Base-by-base conservation (phyloP, 176 grass and related monocot species). In the Eragrostis nindensis region DNA sequence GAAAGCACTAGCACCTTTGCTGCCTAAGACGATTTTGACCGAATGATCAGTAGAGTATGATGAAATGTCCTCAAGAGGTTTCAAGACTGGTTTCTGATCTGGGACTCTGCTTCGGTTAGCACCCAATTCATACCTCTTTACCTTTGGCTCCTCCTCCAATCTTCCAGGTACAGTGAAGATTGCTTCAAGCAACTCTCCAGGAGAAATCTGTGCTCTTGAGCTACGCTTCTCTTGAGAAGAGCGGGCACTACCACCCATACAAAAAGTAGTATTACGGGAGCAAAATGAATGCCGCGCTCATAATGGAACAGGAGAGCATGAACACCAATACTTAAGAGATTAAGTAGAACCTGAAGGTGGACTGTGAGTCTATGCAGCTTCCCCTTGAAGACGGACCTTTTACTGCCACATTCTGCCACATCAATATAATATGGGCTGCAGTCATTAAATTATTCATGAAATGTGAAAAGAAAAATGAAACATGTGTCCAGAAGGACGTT, bases 91-190 rank as follows among this genome's bases (percentile, higher is more conserved):
- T 73, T 81, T 91, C 89, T 79, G 73, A 60, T 78, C 54, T 76
- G 54, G 81, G 73, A 92, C 60, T 91, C 81, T 93, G 29, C 47
- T 85, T 87, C 95, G 87, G 67, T 87, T 98, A 40, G 81, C 76
- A 19, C 92, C 92, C 62, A 92, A 61, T 68, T 86, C 83, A 68
- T 85, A 86, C 50, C 74, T 74, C 17, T 66, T 93, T 88, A 25
- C 55, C 78, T 85, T 83, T 67, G 81, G 84, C 82, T 91, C 86
- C 38, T 89, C 88, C 50, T 85, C 90, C 22, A 50, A 74, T 82
- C 88, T 94, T 62, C 87, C 92, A 71, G 92, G 90, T 81, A 91
- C 81, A 78, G 79, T 87, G 79, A 98, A 98, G 26, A 98, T 77
- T 70, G 92, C 85, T 79, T 88, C 81, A 70, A 98, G 30, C 66